Evolutionary conservation across 768 basidiomycete species (phyloP), one percentile per base, ranked within the genome.

Genomic region (Pleurotus citrinopileatus): DNA sequence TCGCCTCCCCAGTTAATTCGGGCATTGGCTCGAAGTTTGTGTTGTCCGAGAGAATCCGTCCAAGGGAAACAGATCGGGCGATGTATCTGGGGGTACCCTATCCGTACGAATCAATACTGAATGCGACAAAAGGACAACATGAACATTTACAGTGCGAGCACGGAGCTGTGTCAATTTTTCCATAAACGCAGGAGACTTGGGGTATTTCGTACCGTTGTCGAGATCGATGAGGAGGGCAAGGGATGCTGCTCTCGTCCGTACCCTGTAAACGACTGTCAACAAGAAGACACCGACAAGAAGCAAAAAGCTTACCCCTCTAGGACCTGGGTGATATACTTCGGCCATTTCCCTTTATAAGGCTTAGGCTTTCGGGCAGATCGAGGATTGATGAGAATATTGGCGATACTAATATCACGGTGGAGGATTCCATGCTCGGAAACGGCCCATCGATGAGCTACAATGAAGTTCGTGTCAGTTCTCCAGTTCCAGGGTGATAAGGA

Each of bases 401-500:
- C 44, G 2, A 26, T 10, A 13, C 44, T 45, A 23, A 45, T 45
- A 13, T 45, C 44, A 13, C 44, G 22, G 2, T 45, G 44, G 12
- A 45, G 22, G 2, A 45, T 25, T 1, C 47, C 54, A 2, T 12
- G 20, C 20, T 45, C 10, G 4, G 7, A 6, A 15, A 45, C 44
- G 3, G 10, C 3, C 22, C 25, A 27, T 15, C 44, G 44, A 27
- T 45, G 44, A 15, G 44, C 44, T 45, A 25, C n/a, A n/a, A 34
- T n/a, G 3, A 44, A 48, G 36, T 47, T 34, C 27, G 38, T n/a
- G 29, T 29, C 44, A 55, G 23, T 36, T n/a, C n/a, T n/a, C 38
- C 9, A 42, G 7, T 23, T 12, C 40, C n/a, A 40, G 8, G 38
- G 17, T 7, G 19, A 7, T 19, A 40, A 12, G 3, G 17, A 40